phyloP scores from a whole-genome alignment of 2,329 filamentous ascomycete genomes.

The Beauveria sp. region DNA sequence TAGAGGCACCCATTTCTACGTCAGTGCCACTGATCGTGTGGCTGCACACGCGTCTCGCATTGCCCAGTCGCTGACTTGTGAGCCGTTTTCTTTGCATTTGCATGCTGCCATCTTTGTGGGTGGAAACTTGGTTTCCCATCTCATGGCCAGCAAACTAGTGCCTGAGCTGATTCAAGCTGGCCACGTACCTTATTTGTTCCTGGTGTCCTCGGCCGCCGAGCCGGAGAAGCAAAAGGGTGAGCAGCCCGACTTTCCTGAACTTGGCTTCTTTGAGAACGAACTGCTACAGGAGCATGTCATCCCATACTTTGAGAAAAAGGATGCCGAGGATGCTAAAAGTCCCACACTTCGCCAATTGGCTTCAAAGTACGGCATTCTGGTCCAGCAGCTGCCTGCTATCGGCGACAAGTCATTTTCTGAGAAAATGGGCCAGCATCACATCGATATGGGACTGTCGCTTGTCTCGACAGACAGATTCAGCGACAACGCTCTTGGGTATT shows the following conservation, averaged over 20 bases:
- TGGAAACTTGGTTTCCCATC: not conserved
- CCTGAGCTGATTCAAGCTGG: not conserved
- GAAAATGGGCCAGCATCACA: constrained; percentile 2
- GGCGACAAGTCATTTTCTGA: not conserved
- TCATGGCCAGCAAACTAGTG: constrained; percentile 9
- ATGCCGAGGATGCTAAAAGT: not conserved
- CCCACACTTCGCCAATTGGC: constrained; percentile 2
- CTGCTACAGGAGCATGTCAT: constrained; percentile 6
- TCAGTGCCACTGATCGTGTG: constrained; percentile 9
- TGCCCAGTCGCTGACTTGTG: constrained; percentile 1
- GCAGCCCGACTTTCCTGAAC: not conserved
- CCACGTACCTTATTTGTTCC: constrained; percentile 8
- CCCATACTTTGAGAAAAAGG: constrained; percentile 4
- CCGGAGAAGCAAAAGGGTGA: not conserved
- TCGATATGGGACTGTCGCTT: constrained; percentile 1
- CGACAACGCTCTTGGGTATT: not conserved
- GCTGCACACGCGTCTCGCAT: constrained; percentile 9
- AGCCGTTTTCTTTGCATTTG: not conserved
- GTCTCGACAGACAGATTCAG: not conserved
- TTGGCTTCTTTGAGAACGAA: constrained; percentile 7
- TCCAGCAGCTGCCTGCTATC: not conserved
- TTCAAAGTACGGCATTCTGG: constrained; percentile 8
- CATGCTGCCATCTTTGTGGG: constrained; percentile 6
- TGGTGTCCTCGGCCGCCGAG: not conserved
- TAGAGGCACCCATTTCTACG: constrained; percentile 10